phyloP scores from a whole-genome alignment of 1,139 yeast species.

The Yamadazyma kanchanaburiensis region DNA sequence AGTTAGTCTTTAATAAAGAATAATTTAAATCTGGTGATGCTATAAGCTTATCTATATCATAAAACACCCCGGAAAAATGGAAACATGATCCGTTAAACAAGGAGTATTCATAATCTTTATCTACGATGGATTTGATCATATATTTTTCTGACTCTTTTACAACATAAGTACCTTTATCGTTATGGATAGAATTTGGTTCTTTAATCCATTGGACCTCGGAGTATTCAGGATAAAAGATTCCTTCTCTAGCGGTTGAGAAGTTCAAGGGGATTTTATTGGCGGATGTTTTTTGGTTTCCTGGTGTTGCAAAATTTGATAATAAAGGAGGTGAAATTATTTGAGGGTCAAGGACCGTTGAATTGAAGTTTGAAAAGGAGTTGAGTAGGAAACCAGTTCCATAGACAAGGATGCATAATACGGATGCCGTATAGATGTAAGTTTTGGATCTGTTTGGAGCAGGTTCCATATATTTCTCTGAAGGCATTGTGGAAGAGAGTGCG shows the following conservation, averaged over 20 bases:
- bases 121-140: conserved; percentile 47
- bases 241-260: conserved; percentile 39
- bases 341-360: conserved; percentile 5
- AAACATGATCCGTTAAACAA: conserved; percentile 52
- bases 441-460: too few relatives aligned
- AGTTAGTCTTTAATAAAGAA: conserved; percentile 55
- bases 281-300: conserved; percentile 3
- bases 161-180: conserved; percentile 57
- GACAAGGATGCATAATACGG: too few relatives aligned
- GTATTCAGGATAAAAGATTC: conserved; percentile 46
- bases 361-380: conserved; percentile 21
- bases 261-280: conserved; percentile 28
- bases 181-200: conserved; percentile 38
- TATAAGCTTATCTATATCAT: conserved; percentile 47
- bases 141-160: conserved; percentile 22
- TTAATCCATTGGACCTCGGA: conserved; percentile 67
- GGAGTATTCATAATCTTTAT: conserved; percentile 39
- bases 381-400: conserved; percentile 41
- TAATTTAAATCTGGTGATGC: conserved; percentile 64
- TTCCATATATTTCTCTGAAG: background rate
- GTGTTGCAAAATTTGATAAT: conserved; percentile 8
- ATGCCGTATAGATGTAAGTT: too few relatives aligned
- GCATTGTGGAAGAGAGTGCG: background rate
- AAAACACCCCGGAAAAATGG: conserved; percentile 31
- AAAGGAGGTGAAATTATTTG: conserved; percentile 6